Conservation (phyloP, 2,329 filamentous ascomycete genomes). For the Sporothrix dimorphospora region DNA sequence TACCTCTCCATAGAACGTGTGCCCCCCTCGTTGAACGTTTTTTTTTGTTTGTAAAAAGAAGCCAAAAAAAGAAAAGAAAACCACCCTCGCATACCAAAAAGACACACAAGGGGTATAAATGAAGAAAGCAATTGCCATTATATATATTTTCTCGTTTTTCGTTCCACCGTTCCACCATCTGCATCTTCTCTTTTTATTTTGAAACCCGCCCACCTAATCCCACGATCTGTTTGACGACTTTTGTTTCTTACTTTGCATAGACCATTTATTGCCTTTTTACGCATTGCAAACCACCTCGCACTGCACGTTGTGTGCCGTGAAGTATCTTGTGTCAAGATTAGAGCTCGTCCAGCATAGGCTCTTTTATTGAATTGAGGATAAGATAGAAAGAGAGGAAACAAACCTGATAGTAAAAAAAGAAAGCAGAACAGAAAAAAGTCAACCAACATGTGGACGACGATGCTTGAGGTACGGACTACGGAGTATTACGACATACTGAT, state of each 20-base stretch:
- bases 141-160: conserved; percentile 32
- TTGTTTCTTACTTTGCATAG: too few relatives aligned
- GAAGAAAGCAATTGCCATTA: conserved; percentile 59
- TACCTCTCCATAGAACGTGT: conserved; percentile 62
- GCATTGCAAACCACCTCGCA: too few relatives aligned
- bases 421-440: too few relatives aligned
- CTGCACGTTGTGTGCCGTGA: too few relatives aligned
- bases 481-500: neutral
- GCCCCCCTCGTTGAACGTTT: neutral
- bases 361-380: too few relatives aligned
- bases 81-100: conserved; percentile 1
- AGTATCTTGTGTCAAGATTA: too few relatives aligned
- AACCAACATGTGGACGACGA: too few relatives aligned
- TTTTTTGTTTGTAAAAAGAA: neutral
- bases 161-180: neutral
- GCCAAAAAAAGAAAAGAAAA: conserved; percentile 17
- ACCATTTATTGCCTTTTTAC: too few relatives aligned
- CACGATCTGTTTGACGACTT: neutral
- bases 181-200: neutral
- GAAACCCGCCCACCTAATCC: neutral
- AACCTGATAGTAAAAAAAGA: too few relatives aligned
- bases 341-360: too few relatives aligned
- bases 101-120: conserved; percentile 35
- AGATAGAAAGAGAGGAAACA: too few relatives aligned
- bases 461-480: too few relatives aligned